These are phyloP conservation scores for Fusarium sp. DNA, from an alignment of 2,329 filamentous ascomycete species.

Conservation along the genomic window DNA sequence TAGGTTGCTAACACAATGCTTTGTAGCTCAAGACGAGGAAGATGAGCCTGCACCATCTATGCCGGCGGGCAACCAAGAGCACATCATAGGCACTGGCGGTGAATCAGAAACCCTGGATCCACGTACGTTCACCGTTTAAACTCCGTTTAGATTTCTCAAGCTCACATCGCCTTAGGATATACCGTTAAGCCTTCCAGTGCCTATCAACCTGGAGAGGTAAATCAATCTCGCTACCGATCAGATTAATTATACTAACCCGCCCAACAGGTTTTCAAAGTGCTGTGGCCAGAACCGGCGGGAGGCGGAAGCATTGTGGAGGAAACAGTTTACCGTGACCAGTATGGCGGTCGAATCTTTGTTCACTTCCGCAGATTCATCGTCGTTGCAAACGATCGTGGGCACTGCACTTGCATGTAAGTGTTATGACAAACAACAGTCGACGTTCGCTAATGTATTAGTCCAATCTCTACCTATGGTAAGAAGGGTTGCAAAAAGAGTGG, in stretches of 20 bases:
- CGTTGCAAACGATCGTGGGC: conserved; percentile 62
- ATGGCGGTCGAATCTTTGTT: conserved; percentile 57
- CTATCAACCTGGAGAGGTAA: conserved; percentile 58
- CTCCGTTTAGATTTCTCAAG: background rate
- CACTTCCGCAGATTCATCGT: conserved; percentile 68
- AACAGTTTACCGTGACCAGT: conserved; percentile 51
- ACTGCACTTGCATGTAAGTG: conserved; percentile 68
- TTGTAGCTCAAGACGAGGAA: conserved; percentile 30
- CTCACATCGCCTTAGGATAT: conserved; percentile 52
- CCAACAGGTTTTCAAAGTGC: conserved; percentile 64
- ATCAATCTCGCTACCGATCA: background rate
- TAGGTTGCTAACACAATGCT: background rate
- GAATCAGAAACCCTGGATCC: conserved; percentile 50
- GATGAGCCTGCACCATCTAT: conserved; percentile 46
- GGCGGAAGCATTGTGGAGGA: conserved; percentile 51
- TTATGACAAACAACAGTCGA: background rate
- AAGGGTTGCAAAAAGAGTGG: conserved; percentile 65
- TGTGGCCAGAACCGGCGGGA: conserved; percentile 65
- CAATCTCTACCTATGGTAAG: conserved; percentile 66
- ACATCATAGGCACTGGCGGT: conserved; percentile 35
- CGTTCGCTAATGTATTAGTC: conserved; percentile 52
- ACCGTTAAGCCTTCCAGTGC: conserved; percentile 51
- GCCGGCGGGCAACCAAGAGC: conserved; percentile 23
- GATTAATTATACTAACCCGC: background rate
- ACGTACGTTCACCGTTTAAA: conserved; percentile 45